phyloP scores from a whole-genome alignment of 2,329 filamentous ascomycete species.

The Paracorniculantispora psalliotae region DNA sequence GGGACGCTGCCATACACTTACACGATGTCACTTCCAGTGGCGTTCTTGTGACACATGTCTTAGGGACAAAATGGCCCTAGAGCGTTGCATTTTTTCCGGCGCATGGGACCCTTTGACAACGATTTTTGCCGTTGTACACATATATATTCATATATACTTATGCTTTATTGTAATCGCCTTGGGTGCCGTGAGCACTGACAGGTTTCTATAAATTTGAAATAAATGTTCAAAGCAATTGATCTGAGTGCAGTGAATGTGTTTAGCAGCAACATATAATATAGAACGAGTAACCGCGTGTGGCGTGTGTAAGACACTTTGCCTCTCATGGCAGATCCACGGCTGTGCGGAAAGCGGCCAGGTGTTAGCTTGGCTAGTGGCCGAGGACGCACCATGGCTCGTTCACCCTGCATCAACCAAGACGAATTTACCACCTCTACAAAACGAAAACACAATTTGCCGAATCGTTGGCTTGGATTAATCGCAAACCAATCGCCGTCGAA shows the following conservation, averaged over 20 bases:
- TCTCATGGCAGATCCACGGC: background rate
- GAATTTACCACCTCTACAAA: background rate
- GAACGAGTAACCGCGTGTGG: too few relatives aligned
- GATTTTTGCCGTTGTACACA: constrained; percentile 13
- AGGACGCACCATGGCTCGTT: background rate
- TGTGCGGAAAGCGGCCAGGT: background rate
- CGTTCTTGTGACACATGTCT: background rate
- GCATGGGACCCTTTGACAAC: constrained; percentile 10
- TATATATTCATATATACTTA: constrained; percentile 8
- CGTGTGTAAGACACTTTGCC: background rate
- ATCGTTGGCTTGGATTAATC: too few relatives aligned
- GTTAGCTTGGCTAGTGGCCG: background rate
- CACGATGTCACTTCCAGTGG: background rate
- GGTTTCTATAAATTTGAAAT: background rate
- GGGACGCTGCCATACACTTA: background rate
- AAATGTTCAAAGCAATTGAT: background rate
- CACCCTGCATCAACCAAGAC: background rate
- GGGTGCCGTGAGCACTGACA: background rate
- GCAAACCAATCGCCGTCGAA: too few relatives aligned
- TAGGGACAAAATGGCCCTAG: background rate
- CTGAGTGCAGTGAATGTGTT: too few relatives aligned
- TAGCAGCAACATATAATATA: too few relatives aligned
- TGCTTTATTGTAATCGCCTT: constrained; percentile 10
- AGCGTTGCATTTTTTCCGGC: constrained; percentile 13
- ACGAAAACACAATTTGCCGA: background rate